Conservation (phyloP, 345 rosid genomes). For the Viola odorata region DNA sequence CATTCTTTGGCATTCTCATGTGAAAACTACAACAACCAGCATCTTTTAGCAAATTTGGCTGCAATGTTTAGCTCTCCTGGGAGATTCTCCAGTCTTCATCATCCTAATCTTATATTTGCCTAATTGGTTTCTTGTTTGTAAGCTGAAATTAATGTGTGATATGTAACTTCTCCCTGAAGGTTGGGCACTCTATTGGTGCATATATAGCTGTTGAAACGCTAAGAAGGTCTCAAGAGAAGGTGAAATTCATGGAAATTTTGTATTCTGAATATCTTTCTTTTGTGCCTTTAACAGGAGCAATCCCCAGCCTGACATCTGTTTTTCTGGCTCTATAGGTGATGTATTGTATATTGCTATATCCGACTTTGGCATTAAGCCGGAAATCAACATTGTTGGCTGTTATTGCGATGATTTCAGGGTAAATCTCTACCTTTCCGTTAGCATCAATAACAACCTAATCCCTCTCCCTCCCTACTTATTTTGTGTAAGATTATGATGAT, state of each 20-base stretch:
- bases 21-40: no score
- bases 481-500: background rate
- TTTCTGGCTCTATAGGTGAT: slow-evolving; percentile 36
- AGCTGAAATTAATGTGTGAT: slow-evolving; percentile 12
- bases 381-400: slow-evolving; percentile 46
- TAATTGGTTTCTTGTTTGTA: background rate
- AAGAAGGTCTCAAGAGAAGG: slow-evolving; percentile 47
- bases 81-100: no score
- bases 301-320: background rate
- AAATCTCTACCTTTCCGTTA: slow-evolving; percentile 16
- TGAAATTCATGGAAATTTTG: slow-evolving; percentile 16
- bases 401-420: slow-evolving; percentile 51
- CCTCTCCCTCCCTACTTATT: background rate
- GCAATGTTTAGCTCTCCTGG: no score
- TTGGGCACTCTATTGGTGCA: slow-evolving; percentile 86
- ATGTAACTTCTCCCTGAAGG: slow-evolving; percentile 35
- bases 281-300: background rate
- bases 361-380: slow-evolving; percentile 57
- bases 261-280: background rate
- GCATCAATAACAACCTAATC: background rate
- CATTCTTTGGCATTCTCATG: no score
- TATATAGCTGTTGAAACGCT: slow-evolving; percentile 58
- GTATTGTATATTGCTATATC: slow-evolving; percentile 64
- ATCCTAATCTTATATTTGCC: no score
- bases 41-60: no score